phyloP scores from a whole-genome alignment of 106 monocot genomes.

The Apostasia ramifera region DNA sequence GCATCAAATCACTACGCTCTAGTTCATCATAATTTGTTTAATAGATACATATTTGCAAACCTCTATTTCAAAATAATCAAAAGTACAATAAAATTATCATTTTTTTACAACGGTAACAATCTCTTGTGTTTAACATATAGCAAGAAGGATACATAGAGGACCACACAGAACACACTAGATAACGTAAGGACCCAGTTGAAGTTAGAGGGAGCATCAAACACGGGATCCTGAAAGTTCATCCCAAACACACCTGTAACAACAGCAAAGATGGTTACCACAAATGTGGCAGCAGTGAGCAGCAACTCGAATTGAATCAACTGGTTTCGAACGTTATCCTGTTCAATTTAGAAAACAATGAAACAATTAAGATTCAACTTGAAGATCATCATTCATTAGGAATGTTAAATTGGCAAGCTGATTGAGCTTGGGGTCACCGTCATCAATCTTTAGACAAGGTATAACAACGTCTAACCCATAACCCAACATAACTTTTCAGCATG shows the following conservation, averaged over 20 bases:
- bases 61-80: no score
- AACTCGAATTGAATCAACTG: slow-evolving; percentile 43
- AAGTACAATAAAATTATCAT: no score
- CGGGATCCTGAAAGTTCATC: slow-evolving; percentile 33
- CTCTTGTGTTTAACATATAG: slow-evolving; percentile 30
- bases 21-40: no score
- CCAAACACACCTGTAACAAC: slow-evolving; percentile 45
- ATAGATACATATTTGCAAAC: no score
- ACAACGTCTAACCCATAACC: no score
- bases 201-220: slow-evolving; percentile 24
- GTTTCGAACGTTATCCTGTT: slow-evolving; percentile 33
- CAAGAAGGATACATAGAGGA: slow-evolving; percentile 19
- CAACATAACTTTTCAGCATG: no score
- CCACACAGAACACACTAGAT: slow-evolving; percentile 11
- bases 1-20: no score
- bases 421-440: no score
- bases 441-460: no score
- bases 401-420: no score
- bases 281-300: slow-evolving; percentile 37
- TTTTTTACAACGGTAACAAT: slow-evolving; percentile 12
- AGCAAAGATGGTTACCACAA: slow-evolving; percentile 38
- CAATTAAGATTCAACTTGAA: neutral
- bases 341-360: neutral
- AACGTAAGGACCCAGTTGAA: slow-evolving; percentile 21
- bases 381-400: no score